Evolutionary conservation across 768 basidiomycete species (phyloP).

Genomic region (Mycena crocata): DNA sequence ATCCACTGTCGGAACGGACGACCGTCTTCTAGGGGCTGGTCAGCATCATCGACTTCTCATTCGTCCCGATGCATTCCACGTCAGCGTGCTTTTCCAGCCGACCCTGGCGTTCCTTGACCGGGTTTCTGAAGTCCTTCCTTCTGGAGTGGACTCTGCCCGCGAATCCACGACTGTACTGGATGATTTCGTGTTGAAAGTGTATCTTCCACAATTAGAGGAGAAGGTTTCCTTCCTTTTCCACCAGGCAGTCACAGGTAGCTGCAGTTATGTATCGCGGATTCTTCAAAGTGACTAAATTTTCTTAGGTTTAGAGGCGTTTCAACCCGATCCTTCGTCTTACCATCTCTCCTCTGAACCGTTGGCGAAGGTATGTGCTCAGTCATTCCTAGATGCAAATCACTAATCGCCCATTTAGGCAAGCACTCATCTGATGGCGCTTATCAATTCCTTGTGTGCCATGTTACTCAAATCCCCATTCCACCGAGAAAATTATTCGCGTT

Average conservation of each 20-base stretch:
- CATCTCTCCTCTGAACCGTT: slow-evolving; percentile 79
- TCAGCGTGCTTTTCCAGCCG: slow-evolving; percentile 93
- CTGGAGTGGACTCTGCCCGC: slow-evolving; percentile 72
- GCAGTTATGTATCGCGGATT: slow-evolving; percentile 5
- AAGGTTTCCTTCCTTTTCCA: slow-evolving; percentile 91
- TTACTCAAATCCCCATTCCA: slow-evolving; percentile 93
- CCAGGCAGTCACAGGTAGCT: slow-evolving; percentile 80
- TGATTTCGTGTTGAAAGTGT: slow-evolving; percentile 93
- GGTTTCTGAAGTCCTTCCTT: slow-evolving; percentile 77
- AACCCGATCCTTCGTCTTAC: slow-evolving; percentile 77
- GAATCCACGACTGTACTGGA: slow-evolving; percentile 83
- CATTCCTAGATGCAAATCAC: neutral
- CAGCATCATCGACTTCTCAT: slow-evolving; percentile 90
- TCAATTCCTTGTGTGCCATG: slow-evolving; percentile 94
- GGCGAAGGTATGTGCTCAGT: slow-evolving; percentile 78
- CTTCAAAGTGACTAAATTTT: slow-evolving; percentile 48
- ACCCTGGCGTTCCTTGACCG: slow-evolving; percentile 87
- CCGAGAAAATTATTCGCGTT: slow-evolving; percentile 91
- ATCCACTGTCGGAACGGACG: slow-evolving; percentile 74
- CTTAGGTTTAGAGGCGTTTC: slow-evolving; percentile 81
- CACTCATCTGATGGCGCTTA: slow-evolving; percentile 86
- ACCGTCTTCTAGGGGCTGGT: slow-evolving; percentile 76
- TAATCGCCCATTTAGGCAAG: slow-evolving; percentile 68
- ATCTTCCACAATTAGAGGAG: slow-evolving; percentile 95
- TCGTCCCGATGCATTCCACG: slow-evolving; percentile 93